Conservation (phyloP, 225 moss, liverwort and hornwort genomes). For the Antitrichia curtipendula region DNA sequence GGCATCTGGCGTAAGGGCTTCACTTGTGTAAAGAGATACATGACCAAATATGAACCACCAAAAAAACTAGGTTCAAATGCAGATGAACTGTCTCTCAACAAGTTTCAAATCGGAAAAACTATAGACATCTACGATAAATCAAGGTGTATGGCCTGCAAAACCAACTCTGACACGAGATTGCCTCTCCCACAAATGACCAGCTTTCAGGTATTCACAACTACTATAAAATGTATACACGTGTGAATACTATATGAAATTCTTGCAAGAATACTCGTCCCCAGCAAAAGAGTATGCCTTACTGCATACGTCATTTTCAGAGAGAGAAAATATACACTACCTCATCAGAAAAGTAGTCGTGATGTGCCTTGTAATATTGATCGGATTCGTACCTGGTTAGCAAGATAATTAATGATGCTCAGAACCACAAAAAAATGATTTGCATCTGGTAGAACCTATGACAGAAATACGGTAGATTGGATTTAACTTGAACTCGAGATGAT, state of each 20-base stretch:
- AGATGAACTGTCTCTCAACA: background rate
- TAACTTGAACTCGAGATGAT: background rate
- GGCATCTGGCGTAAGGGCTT: background rate
- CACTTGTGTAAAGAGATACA: background rate
- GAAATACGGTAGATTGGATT: background rate
- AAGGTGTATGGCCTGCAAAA: background rate
- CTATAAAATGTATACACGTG: background rate
- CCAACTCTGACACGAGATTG: background rate
- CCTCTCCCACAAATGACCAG: background rate
- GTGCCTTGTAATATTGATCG: conserved; percentile 61
- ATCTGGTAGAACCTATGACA: background rate
- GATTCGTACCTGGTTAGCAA: conserved; percentile 36
- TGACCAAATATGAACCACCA: background rate
- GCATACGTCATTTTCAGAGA: background rate
- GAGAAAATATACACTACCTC: conserved; percentile 19
- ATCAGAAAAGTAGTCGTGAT: conserved; percentile 68
- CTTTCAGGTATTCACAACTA: background rate
- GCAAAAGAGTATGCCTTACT: background rate
- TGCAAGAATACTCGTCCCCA: background rate
- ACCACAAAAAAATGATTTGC: background rate
- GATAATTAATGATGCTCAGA: background rate
- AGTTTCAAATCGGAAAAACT: background rate
- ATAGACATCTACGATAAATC: background rate
- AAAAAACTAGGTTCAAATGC: background rate
- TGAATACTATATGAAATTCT: background rate